Base-by-base conservation (phyloP, 2,329 filamentous ascomycete genomes). In the Alternaria solani region DNA sequence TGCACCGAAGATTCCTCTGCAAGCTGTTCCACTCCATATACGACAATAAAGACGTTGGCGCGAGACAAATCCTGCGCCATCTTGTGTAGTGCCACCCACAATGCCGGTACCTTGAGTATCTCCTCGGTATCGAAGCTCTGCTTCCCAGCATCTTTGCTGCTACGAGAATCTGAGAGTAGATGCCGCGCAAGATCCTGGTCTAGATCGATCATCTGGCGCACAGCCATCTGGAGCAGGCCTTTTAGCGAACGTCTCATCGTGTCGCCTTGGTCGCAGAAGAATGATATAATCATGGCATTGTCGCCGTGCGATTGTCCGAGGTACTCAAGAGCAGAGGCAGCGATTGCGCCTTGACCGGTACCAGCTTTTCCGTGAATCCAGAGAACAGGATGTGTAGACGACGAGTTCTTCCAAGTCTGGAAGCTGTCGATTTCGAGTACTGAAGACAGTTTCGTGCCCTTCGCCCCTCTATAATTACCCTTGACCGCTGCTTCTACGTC, bases 321-420 rank as follows among this genome's bases (percentile, higher is more conserved):
- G 23, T 26, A 42, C 11, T 70, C 60, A 5, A 70, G 66, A 23
- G 66, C 65, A 11, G 69, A 71, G 11, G 66, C 60, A 12, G 69
- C 69, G 4, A 71, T 63, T 7, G 62, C 46, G 5, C 46, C 65
- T 63, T 71, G 66, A 18, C 66, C 67, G 12, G 60, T 68, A 14
- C 66, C 66, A 11, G 68, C 65, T 48, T 69, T 67, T 28, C 67
- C 66, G 51, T 71, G 66, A n/a, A 70, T 55, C 69, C 67, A 71
- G 9, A 71, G 59, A 16, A 70, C n/a, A 12, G 59, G 59, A 32
- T 43, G 38, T 7, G 32, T 32, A 38, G 56, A n/a, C 11, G 49
- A 28, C 11, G 49, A 28, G 9, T 61, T 51, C 23, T 48, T 64
- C 69, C 65, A 70, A 8, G 46, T 56, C 44, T 59, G 61, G 46